Evolutionary conservation across 2,329 filamentous ascomycete species (phyloP), one percentile per base, ranked within the genome.

Genomic region (Thermothelomyces thermophilus): DNA sequence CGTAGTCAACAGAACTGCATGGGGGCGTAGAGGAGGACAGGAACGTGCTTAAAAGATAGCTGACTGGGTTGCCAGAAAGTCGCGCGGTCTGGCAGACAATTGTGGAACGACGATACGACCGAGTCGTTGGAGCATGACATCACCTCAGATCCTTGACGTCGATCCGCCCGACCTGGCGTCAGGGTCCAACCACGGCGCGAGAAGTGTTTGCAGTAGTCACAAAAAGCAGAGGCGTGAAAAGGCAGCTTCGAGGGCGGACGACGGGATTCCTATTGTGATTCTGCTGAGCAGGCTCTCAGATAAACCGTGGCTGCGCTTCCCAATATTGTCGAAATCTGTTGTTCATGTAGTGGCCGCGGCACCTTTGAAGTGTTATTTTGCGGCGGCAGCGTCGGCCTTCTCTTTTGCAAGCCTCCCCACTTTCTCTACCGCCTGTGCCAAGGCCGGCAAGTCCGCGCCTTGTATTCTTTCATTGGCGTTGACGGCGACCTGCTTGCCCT

Each of bases 401-500:
- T 66, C 64, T 61, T 64, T 62, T 2, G 68, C 68, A 26, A 70
- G 56, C 8, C 59, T 61, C 0, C 63, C 63, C 31, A 70, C 56
- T 61, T 70, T 71, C 53, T 65, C 64, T 1, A 62, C 66, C 2
- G 68, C 68, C 3, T 60, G 61, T 17, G 56, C 54, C 14, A 71
- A 52, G 24, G 53, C 56, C 20, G 44, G 51, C 17, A 61, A 56
- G 42, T 71, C 64, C 2, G 68, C 69, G 39, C 69, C 69, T 41
- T 62, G 66, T 44, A 71, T 69, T 54, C 62, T 59, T 13, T 57
- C 52, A 50, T 64, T 58, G 4, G 68, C 68, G 55, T 71, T 68
- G 34, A 71, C 67, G 6, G 65, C 64, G 34, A 70, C 67, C 54
- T 68, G 66, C 63, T 71, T 66, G 48, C 76, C 76, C 44, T 78